These are phyloP conservation scores for Globisporangium echinulatum DNA, from an alignment of 352 stramenopile genomes.

Conservation along the genomic window DNA sequence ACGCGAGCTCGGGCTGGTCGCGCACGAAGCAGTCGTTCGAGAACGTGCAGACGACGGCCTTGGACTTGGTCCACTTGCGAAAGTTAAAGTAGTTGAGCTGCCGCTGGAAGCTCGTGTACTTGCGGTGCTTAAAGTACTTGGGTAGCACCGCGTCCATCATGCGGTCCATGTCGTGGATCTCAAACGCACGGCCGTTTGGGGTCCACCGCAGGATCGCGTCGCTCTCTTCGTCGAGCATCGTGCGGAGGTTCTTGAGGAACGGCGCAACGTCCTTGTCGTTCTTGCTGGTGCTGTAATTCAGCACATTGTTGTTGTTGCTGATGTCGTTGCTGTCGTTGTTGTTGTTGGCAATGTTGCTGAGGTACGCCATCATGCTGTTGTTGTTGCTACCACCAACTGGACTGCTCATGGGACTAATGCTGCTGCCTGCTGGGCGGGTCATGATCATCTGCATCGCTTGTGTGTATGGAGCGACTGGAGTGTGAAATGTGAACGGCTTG, in stretches of 20 bases:
- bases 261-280: conserved; percentile 44
- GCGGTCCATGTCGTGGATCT: conserved; percentile 72
- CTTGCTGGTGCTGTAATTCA: conserved; percentile 1
- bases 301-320: no score
- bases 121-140: conserved; percentile 93
- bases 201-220: conserved; percentile 55
- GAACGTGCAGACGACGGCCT: conserved; percentile 69
- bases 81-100: conserved; percentile 95
- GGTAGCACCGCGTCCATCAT: conserved; percentile 85
- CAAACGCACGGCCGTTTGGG: conserved; percentile 49
- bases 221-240: conserved; percentile 58
- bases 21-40: conserved; percentile 71
- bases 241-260: conserved; percentile 60
- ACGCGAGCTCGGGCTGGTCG: conserved; percentile 56
- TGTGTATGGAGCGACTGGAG: neutral
- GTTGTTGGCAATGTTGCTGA: no score
- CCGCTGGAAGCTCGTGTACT: conserved; percentile 91
- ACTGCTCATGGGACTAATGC: conserved; percentile 2
- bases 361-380: neutral
- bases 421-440: neutral
- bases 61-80: conserved; percentile 86
- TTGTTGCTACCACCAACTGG: neutral
- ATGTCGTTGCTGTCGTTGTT: no score
- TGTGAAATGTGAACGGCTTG: neutral
- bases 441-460: conserved; percentile 9